Evolutionary conservation across 352 stramenopile species (phyloP).

Genomic region (Saprolegnia diclina): DNA sequence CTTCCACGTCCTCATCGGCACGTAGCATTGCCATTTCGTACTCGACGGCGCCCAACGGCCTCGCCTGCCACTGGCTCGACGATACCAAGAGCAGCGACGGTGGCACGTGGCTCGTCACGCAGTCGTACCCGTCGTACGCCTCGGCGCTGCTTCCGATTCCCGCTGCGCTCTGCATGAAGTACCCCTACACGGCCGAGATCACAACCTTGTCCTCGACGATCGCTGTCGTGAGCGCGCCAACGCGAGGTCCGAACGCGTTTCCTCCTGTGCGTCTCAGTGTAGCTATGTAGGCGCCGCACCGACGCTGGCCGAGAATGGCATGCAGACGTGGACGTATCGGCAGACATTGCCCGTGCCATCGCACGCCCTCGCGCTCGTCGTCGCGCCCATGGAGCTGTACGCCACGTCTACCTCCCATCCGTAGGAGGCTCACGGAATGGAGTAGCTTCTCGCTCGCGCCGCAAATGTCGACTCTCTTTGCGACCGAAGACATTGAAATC

Average conservation of each 20-base stretch:
- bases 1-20: neutral
- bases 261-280: neutral
- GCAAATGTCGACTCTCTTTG: constrained; percentile 2
- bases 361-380: neutral
- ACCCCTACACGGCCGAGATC: constrained; percentile 16
- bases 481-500: constrained; percentile 11
- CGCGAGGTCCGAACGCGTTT: neutral
- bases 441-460: neutral
- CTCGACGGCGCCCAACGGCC: neutral
- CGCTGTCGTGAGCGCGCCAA: neutral
- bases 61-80: constrained; percentile 21
- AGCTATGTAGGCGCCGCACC: neutral
- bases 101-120: constrained; percentile 15
- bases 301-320: constrained; percentile 1
- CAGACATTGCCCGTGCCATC: neutral
- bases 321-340: constrained; percentile 1
- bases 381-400: constrained; percentile 9
- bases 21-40: constrained; percentile 15
- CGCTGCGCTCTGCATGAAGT: constrained; percentile 12
- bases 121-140: constrained; percentile 20
- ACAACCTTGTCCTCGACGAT: constrained; percentile 11
- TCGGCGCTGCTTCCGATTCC: neutral
- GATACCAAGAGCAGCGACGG: neutral
- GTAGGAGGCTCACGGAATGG: neutral
- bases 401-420: neutral